Evolutionary conservation across 1,139 yeast genomes (phyloP).

Genomic region (Candida sp.): DNA sequence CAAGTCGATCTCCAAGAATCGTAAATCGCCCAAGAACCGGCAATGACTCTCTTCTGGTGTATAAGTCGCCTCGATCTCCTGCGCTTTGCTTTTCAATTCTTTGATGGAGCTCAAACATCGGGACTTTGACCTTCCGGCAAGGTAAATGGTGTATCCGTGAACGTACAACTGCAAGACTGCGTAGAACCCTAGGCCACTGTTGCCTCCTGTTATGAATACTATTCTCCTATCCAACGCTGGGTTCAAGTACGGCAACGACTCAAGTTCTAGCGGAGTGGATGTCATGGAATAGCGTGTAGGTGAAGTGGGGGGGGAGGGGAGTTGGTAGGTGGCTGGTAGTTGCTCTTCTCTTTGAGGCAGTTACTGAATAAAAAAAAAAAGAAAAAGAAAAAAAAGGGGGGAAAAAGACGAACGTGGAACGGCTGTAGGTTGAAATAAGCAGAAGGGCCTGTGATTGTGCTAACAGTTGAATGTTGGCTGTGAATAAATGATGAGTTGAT

Average conservation of each 20-base stretch:
- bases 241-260: slow-evolving; percentile 38
- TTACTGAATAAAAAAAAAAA: too few relatives aligned
- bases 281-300: slow-evolving; percentile 3
- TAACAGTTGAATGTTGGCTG: too few relatives aligned
- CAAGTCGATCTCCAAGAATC: slow-evolving; percentile 65
- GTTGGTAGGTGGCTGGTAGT: background rate
- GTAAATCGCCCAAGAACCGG: slow-evolving; percentile 58
- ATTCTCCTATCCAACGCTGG: slow-evolving; percentile 53
- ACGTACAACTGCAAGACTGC: slow-evolving; percentile 76
- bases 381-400: too few relatives aligned
- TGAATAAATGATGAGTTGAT: too few relatives aligned
- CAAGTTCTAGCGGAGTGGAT: slow-evolving; percentile 21
- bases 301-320: background rate
- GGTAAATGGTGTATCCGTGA: slow-evolving; percentile 78
- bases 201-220: slow-evolving; percentile 81
- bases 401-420: too few relatives aligned
- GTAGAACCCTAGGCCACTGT: slow-evolving; percentile 80
- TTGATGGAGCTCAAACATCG: slow-evolving; percentile 60
- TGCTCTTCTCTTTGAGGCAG: too few relatives aligned
- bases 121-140: slow-evolving; percentile 69
- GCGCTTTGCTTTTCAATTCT: slow-evolving; percentile 59
- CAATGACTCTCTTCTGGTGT: slow-evolving; percentile 17
- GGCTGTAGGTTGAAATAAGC: too few relatives aligned
- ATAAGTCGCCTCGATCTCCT: slow-evolving; percentile 25
- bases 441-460: too few relatives aligned